A percentile compares a stretch with the other conserved stretches of the same genome.
These are phyloP conservation scores for Botryotinia convoluta DNA, from an alignment of 2,329 filamentous ascomycete genomes.

Conservation along the genomic window DNA sequence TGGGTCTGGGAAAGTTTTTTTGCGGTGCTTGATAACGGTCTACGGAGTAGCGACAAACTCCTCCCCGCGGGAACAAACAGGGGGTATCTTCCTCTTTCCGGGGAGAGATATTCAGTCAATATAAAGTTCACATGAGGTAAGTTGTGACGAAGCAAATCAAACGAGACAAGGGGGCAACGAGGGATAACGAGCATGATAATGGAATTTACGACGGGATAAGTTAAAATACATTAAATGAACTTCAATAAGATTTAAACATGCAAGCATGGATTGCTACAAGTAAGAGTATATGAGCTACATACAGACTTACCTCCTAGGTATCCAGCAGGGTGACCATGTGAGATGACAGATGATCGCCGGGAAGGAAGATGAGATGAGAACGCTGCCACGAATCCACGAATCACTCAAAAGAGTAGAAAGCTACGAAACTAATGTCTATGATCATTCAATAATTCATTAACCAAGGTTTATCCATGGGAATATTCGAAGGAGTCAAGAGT, in stretches of 20 bases:
- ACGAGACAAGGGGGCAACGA: background rate
- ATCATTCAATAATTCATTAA: background rate
- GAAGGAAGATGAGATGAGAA: conserved; percentile 6
- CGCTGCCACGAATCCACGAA: background rate
- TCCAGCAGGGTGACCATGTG: background rate
- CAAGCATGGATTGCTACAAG: background rate
- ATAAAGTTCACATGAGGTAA: background rate
- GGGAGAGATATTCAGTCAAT: background rate
- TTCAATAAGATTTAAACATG: background rate
- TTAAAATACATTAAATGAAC: background rate
- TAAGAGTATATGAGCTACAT: background rate
- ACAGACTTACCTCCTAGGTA: background rate
- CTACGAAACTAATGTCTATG: conserved; percentile 5
- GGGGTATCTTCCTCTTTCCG: background rate
- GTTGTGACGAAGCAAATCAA: background rate
- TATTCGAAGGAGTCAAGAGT: background rate
- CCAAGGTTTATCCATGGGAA: too few relatives aligned
- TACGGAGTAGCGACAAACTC: background rate
- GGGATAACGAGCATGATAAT: background rate
- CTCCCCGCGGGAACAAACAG: background rate
- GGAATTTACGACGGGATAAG: background rate
- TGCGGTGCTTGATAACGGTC: background rate
- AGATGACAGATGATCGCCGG: conserved; percentile 4
- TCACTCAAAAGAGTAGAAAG: conserved; percentile 14
- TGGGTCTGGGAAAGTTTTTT: background rate